Base-by-base conservation (phyloP, 2,329 filamentous ascomycete genomes). In the Clarireedia paspali region DNA sequence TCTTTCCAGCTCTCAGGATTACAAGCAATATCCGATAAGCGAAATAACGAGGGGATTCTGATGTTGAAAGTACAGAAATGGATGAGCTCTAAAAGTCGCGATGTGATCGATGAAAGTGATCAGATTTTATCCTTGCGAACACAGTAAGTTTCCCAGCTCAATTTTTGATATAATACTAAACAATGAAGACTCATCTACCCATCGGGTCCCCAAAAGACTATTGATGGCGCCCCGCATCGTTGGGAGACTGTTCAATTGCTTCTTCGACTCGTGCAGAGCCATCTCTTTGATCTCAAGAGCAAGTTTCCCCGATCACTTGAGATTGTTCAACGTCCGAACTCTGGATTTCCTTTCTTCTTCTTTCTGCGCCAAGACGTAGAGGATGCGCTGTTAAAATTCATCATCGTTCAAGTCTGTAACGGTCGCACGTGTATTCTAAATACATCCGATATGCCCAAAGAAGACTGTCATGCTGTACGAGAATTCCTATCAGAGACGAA, bases 81-180 rank as follows among this genome's bases (percentile, higher is more conserved):
- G 72, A 61, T 82, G 7, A 65, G 73, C 15, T 55, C 58, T 5
- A 59, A 68, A 14, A 72, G 70, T 10, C 70, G 79, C 0, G 79
- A 83, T 62, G 67, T 82, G 2, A 62, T 82, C 0, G 80, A 82
- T 57, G 79, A 82, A 60, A 76, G 67, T 20, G 73, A 76, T 55
- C 67, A 68, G 17, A 74, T 69, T 3, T 62, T 76, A 1, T 67
- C 70, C 1, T 62, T 71, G 2, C 66, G 67, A 15, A 73, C 70
- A 0, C 71, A 75, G 40, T 45, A 45, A 10, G 42, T 45, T 24
- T 45, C 20, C 9, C 20, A 34, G 12, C 4, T 30, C 2, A 30
- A 7, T 45, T 45, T 9, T 3, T 45, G n/a, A 45, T 4, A 24
- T 17, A 1, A 45, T 2, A 45, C 20, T 45, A 12, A 45, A 10